These are phyloP conservation scores for Multifurca ochricompacta DNA, from an alignment of 768 basidiomycete species.

Conservation along the genomic window DNA sequence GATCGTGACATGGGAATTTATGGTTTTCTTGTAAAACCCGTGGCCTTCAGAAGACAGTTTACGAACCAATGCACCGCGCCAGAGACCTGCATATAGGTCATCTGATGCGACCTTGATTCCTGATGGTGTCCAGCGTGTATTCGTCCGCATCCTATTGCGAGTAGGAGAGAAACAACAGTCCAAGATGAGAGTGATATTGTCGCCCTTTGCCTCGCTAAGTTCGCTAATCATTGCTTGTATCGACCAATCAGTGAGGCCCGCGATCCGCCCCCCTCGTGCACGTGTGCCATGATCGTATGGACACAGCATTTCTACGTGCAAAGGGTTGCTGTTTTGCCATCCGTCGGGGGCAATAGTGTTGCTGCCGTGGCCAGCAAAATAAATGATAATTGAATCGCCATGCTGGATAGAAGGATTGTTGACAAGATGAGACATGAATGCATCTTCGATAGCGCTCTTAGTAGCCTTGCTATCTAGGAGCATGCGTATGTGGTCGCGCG, in stretches of 20 bases:
- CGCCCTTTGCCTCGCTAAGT: constrained; percentile 48
- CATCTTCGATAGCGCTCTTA: constrained; percentile 51
- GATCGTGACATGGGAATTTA: constrained; percentile 43
- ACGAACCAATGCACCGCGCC: constrained; percentile 45
- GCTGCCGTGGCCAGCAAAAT: constrained; percentile 72
- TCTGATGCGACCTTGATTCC: constrained; percentile 40
- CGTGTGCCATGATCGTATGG: constrained; percentile 59
- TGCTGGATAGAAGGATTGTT: constrained; percentile 51
- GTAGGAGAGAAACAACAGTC: constrained; percentile 55
- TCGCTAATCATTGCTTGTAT: constrained; percentile 53
- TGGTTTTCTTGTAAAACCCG: constrained; percentile 38
- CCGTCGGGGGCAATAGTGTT: constrained; percentile 45
- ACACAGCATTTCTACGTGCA: constrained; percentile 51
- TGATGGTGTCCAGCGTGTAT: constrained; percentile 54
- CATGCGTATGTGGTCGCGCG: constrained; percentile 47
- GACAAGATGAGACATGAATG: constrained; percentile 53
- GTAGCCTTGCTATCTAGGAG: constrained; percentile 55
- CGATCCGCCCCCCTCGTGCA: constrained; percentile 37
- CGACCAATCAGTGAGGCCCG: constrained; percentile 64
- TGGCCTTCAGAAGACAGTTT: constrained; percentile 30
- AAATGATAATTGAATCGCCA: constrained; percentile 60
- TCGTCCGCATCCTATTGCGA: constrained; percentile 37
- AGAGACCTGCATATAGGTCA: constrained; percentile 49
- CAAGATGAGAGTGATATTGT: constrained; percentile 62
- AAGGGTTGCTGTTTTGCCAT: constrained; percentile 45